Evolutionary conservation across 257 asterid genomes (phyloP).

Genomic region (Anisodus tanguticus): DNA sequence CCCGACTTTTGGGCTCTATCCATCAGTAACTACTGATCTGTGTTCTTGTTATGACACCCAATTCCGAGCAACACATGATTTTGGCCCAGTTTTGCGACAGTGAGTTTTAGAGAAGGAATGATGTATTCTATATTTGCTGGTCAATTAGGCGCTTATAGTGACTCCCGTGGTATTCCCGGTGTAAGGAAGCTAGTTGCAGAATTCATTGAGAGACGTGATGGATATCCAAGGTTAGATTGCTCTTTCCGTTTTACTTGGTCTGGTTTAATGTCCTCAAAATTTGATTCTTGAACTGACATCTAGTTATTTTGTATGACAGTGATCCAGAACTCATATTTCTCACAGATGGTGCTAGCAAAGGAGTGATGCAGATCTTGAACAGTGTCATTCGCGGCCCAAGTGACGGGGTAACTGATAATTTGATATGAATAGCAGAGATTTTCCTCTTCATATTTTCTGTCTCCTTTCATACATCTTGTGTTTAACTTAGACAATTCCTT

Average conservation of each 20-base stretch:
- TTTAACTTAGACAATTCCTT: neutral
- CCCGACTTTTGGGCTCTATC: neutral
- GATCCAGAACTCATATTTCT: constrained; percentile 95
- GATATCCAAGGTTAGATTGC: constrained; percentile 83
- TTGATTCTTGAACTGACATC: constrained; percentile 36
- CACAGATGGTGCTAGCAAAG: constrained; percentile 99
- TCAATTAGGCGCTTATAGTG: constrained; percentile 92
- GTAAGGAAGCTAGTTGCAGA: constrained; percentile 94
- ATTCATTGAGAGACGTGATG: constrained; percentile 96
- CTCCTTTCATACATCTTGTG: constrained; percentile 12
- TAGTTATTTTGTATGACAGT: constrained; percentile 50
- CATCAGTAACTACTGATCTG: constrained; percentile 6
- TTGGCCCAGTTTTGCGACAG: constrained; percentile 1
- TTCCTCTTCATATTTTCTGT: neutral
- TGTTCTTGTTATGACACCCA: neutral
- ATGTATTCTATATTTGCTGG: constrained; percentile 31
- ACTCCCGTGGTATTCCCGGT: constrained; percentile 96
- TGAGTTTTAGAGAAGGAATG: constrained; percentile 14
- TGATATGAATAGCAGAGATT: constrained; percentile 3
- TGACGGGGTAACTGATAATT: constrained; percentile 73
- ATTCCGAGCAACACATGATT: neutral
- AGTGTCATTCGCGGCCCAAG: constrained; percentile 60
- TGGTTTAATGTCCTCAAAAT: neutral
- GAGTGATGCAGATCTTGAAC: constrained; percentile 91
- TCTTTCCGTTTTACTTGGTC: constrained; percentile 20